These are phyloP conservation scores for Alliaria petiolata DNA, from an alignment of 345 rosid species.

Conservation along the genomic window DNA sequence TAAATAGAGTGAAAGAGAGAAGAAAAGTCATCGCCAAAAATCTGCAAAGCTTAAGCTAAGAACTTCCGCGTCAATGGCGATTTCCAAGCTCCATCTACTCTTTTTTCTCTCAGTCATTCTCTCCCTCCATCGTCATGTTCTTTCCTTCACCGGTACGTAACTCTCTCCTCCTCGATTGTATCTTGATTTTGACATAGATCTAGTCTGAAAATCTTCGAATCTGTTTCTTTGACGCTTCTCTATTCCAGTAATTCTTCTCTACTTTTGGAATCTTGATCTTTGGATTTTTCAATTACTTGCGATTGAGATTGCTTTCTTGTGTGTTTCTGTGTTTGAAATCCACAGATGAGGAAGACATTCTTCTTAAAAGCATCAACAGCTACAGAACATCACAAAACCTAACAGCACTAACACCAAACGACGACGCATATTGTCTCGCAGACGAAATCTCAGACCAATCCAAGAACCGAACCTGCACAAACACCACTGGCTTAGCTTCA, in stretches of 20 bases:
- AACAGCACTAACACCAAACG: slow-evolving; percentile 43
- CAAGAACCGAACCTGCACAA: slow-evolving; percentile 70
- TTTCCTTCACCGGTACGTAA: slow-evolving; percentile 35
- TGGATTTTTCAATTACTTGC: too few relatives aligned
- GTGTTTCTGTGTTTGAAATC: not conserved
- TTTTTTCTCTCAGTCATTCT: slow-evolving; percentile 33
- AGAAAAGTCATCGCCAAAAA: too few relatives aligned
- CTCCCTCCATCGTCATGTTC: slow-evolving; percentile 32
- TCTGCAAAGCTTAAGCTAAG: too few relatives aligned
- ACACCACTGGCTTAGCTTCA: slow-evolving; percentile 63
- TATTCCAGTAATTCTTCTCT: too few relatives aligned
- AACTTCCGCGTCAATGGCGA: slow-evolving; percentile 36
- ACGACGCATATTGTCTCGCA: slow-evolving; percentile 78
- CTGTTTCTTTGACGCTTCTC: not conserved
- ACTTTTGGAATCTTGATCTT: too few relatives aligned
- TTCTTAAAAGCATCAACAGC: slow-evolving; percentile 58
- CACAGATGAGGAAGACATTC: slow-evolving; percentile 61
- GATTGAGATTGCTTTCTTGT: too few relatives aligned
- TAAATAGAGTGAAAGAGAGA: too few relatives aligned
- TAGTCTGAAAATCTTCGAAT: not conserved
- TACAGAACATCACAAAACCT: slow-evolving; percentile 59
- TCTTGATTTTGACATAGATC: not conserved
- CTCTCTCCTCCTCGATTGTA: not conserved
- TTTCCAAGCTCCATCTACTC: slow-evolving; percentile 29
- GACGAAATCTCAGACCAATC: slow-evolving; percentile 61